These are phyloP conservation scores for Stephania cephalantha DNA, from an alignment of 164 flowering plant species.

Conservation along the genomic window DNA sequence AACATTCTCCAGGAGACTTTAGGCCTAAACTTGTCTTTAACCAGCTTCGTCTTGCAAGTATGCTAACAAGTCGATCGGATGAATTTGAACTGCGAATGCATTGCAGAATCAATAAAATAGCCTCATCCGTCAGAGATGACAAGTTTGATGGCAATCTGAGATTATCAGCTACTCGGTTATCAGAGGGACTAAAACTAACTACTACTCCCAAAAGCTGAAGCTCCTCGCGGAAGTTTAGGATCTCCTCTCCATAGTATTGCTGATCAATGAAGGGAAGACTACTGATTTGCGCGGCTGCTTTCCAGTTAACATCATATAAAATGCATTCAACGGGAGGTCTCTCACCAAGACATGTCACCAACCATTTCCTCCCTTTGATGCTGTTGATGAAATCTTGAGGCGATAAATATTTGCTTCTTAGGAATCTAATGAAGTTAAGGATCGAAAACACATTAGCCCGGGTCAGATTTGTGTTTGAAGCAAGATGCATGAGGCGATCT, in stretches of 20 bases:
- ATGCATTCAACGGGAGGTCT: slow-evolving; percentile 44
- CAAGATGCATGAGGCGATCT: slow-evolving; percentile 44
- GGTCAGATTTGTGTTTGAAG: slow-evolving; percentile 32
- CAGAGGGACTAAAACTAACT: slow-evolving; percentile 28
- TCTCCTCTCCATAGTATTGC: slow-evolving; percentile 42
- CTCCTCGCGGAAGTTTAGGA: slow-evolving; percentile 32
- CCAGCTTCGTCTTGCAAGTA: slow-evolving; percentile 27
- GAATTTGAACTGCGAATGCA: slow-evolving; percentile 24
- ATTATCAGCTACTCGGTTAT: slow-evolving; percentile 31
- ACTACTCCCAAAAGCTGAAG: slow-evolving; percentile 53
- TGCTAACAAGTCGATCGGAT: slow-evolving; percentile 14
- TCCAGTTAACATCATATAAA: slow-evolving; percentile 39
- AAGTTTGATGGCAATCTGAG: slow-evolving; percentile 26
- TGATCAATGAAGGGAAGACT: slow-evolving; percentile 46
- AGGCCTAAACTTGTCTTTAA: slow-evolving; percentile 39
- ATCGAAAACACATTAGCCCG: slow-evolving; percentile 36
- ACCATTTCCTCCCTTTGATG: slow-evolving; percentile 39
- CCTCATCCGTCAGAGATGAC: slow-evolving; percentile 20
- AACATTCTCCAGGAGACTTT: slow-evolving; percentile 39
- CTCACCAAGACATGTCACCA: slow-evolving; percentile 38
- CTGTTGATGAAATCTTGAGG: slow-evolving; percentile 34
- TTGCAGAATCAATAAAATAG: slow-evolving; percentile 31
- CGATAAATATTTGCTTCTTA: slow-evolving; percentile 30
- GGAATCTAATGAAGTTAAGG: slow-evolving; percentile 41
- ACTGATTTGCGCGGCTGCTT: slow-evolving; percentile 37